A percentile compares a stretch with the other conserved stretches of the same genome.
phyloP scores from a whole-genome alignment of 2,329 filamentous ascomycete genomes.

The Sordariomycetes sp. region DNA sequence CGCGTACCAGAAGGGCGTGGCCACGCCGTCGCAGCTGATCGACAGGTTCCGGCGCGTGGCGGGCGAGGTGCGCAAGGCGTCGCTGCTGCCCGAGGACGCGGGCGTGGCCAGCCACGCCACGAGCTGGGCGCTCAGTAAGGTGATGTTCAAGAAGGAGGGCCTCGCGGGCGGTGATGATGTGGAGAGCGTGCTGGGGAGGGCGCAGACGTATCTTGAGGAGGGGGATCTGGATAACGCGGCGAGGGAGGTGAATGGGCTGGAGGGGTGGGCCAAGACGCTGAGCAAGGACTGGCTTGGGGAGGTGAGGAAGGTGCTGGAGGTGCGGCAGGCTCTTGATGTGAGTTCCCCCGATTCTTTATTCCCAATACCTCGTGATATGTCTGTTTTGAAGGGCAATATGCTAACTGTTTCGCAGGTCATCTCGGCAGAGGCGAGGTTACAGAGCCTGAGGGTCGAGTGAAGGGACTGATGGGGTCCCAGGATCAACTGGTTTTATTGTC shows the following conservation, averaged over 20 bases:
- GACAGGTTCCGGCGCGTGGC: slow-evolving; percentile 94
- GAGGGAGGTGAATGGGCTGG: slow-evolving; percentile 85
- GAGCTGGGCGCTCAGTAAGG: slow-evolving; percentile 79
- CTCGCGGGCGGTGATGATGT: slow-evolving; percentile 79
- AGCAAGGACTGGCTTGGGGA: slow-evolving; percentile 91
- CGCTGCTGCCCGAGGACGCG: slow-evolving; percentile 82
- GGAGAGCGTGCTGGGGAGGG: slow-evolving; percentile 82
- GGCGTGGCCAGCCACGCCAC: slow-evolving; percentile 91
- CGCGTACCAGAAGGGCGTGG: slow-evolving; percentile 86
- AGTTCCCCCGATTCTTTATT: slow-evolving; percentile 2
- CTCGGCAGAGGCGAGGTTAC: slow-evolving; percentile 77
- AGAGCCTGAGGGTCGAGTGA: slow-evolving; percentile 77
- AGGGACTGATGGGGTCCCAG: neutral
- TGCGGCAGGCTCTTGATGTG: slow-evolving; percentile 91
- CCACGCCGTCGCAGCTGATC: slow-evolving; percentile 74
- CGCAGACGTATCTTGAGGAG: slow-evolving; percentile 85
- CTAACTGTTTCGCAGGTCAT: slow-evolving; percentile 52
- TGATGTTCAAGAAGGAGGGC: slow-evolving; percentile 92
- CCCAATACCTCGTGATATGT: neutral
- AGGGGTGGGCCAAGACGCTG: slow-evolving; percentile 91
- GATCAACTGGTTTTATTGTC: slow-evolving; percentile 9
- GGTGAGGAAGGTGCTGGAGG: slow-evolving; percentile 84
- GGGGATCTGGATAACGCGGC: slow-evolving; percentile 86
- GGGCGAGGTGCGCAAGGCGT: slow-evolving; percentile 85
- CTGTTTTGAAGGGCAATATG: neutral